Percentiles rank a stretch among this genome's conserved stretches.
Conservation (phyloP, 2,329 filamentous ascomycete genomes). For the Colletotrichum magnum region DNA sequence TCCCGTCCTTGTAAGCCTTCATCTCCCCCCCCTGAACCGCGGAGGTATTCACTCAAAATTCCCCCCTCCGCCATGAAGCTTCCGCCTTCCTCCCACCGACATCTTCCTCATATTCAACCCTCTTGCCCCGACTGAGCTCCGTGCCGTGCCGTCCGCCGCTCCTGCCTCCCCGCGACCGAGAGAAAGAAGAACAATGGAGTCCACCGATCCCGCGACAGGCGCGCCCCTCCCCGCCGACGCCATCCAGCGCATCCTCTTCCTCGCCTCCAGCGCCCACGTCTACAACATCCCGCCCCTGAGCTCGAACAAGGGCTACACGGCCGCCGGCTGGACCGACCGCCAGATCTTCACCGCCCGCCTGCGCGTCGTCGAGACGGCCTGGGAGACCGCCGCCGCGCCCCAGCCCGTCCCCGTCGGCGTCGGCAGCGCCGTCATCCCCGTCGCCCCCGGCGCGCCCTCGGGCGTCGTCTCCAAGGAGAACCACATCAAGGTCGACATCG, state of each 20-base stretch:
- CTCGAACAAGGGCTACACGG: conserved; percentile 84
- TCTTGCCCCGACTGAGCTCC: background rate
- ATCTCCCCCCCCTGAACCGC: conserved; percentile 22
- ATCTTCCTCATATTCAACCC: conserved; percentile 2
- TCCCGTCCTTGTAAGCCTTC: conserved; percentile 41
- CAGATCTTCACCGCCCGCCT: conserved; percentile 90
- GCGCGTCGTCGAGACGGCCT: conserved; percentile 82
- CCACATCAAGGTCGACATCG: conserved; percentile 79
- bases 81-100: conserved; percentile 11
- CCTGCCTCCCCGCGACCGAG: background rate
- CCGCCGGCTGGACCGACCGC: conserved; percentile 81
- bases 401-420: conserved; percentile 30
- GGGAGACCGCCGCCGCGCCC: conserved; percentile 52
- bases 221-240: conserved; percentile 78
- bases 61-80: conserved; percentile 25
- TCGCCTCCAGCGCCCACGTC: conserved; percentile 82
- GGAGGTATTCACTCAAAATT: conserved; percentile 27
- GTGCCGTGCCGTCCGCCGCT: background rate
- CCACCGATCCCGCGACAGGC: conserved; percentile 80
- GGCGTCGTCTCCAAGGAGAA: conserved; percentile 48
- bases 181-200: conserved; percentile 64
- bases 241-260: conserved; percentile 88
- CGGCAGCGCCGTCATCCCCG: conserved; percentile 36
- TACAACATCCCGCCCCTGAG: conserved; percentile 88
- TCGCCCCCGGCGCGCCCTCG: conserved; percentile 32